Percentiles rank a stretch among this genome's conserved stretches.
Evolutionary conservation across 371 early-diverging fungal species (phyloP).

Genomic region (Quaeritorhiza haematococci): DNA sequence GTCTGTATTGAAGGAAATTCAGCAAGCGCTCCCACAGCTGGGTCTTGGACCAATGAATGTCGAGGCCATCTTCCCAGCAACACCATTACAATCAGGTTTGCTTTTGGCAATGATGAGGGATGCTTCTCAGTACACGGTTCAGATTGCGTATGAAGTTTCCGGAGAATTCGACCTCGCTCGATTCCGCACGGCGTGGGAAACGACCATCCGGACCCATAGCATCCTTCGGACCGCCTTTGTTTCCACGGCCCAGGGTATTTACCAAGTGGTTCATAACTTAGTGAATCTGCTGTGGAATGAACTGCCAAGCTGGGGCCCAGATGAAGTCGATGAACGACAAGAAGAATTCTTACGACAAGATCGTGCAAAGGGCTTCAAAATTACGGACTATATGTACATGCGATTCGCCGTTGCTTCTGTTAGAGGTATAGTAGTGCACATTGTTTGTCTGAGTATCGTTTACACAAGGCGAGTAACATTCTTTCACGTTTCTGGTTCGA

Average conservation of each 20-base stretch:
- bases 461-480: no score
- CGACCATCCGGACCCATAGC: background rate
- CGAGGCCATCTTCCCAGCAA: background rate
- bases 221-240: background rate
- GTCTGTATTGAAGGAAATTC: background rate
- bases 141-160: background rate
- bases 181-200: conserved; percentile 1
- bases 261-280: background rate
- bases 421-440: no score
- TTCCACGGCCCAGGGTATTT: background rate
- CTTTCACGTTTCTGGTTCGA: no score
- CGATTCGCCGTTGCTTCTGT: no score
- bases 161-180: conserved; percentile 3
- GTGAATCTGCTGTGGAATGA: no score
- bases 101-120: conserved; percentile 10
- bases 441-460: no score
- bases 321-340: no score
- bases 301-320: no score
- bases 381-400: no score
- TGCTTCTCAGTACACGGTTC: conserved; percentile 10
- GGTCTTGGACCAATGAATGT: background rate
- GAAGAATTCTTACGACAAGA: no score
- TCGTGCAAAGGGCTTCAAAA: no score
- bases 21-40: background rate
- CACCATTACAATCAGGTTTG: conserved; percentile 2